These are phyloP conservation scores for Mucor lusitanicus DNA, from an alignment of 371 early-diverging fungal genomes.

Conservation along the genomic window DNA sequence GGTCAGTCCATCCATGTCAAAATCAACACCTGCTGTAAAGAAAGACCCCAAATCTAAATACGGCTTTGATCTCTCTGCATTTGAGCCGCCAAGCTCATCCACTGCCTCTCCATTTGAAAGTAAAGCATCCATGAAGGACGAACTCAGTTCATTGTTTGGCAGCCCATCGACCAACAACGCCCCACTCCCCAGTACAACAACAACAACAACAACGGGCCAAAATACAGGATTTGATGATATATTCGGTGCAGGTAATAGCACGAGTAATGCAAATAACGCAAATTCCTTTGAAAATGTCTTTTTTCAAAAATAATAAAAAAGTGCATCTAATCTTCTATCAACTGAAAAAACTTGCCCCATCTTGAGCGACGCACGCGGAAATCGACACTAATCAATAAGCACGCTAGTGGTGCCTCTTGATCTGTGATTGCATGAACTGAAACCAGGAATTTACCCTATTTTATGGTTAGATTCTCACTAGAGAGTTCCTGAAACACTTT, in stretches of 20 bases:
- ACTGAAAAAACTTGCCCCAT: neutral
- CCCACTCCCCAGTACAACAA: conserved; percentile 3
- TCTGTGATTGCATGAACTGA: conserved; percentile 7
- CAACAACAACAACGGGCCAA: neutral
- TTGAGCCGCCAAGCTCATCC: conserved; percentile 25
- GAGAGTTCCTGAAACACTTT: conserved; percentile 6
- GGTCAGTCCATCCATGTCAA: neutral
- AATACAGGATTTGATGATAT: conserved; percentile 22
- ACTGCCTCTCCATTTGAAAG: neutral
- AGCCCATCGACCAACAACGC: conserved; percentile 16
- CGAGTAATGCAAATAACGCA: neutral
- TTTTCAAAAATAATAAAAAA: conserved; percentile 10
- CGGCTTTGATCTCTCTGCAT: conserved; percentile 49
- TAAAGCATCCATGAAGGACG: conserved; percentile 28
- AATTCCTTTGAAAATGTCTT: conserved; percentile 21
- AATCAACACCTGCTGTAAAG: conserved; percentile 1
- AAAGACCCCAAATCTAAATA: conserved; percentile 37
- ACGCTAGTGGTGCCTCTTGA: neutral
- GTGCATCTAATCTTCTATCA: neutral
- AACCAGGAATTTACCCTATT: conserved; percentile 12
- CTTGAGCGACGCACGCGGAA: conserved; percentile 7
- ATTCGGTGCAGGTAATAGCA: conserved; percentile 1
- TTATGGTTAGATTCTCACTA: neutral
- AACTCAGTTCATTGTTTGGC: conserved; percentile 39
- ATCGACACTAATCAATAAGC: conserved; percentile 6